Percentiles rank a stretch among this genome's conserved stretches.
phyloP scores from a whole-genome alignment of 169 alveolate genomes.

The Eimeria maxima region DNA sequence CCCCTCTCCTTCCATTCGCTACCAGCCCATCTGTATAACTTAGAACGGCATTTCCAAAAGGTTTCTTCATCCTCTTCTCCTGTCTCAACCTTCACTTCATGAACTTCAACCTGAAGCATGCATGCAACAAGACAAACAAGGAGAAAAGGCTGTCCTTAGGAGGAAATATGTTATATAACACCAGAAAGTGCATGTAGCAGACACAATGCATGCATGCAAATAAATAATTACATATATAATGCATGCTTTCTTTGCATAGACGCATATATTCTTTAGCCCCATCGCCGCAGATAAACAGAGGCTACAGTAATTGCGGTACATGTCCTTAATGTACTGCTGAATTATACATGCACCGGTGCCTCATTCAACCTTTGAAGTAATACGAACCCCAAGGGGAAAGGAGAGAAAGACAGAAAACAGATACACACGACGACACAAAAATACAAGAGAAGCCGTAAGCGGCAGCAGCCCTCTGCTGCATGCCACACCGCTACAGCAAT shows the following conservation, averaged over 20 bases:
- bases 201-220: too few relatives aligned
- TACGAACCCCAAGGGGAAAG: neutral
- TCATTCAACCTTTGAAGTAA: neutral
- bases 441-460: neutral
- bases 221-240: too few relatives aligned
- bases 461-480: neutral
- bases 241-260: too few relatives aligned
- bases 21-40: conserved; percentile 95
- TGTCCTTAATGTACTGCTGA: neutral
- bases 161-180: too few relatives aligned
- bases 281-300: neutral
- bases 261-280: too few relatives aligned
- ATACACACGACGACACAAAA: too few relatives aligned
- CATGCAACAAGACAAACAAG: too few relatives aligned
- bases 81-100: conserved; percentile 95
- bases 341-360: neutral
- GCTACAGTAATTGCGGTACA: neutral
- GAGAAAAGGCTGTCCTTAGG: too few relatives aligned
- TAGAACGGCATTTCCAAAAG: conserved; percentile 96
- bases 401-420: neutral
- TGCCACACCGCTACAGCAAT: neutral
- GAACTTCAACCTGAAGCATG: conserved; percentile 92
- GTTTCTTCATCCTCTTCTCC: conserved; percentile 98
- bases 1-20: conserved; percentile 99
- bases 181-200: too few relatives aligned